Percentiles rank a stretch among this genome's conserved stretches.
phyloP scores from a whole-genome alignment of 106 monocot species.

The Triglochin maritima region DNA sequence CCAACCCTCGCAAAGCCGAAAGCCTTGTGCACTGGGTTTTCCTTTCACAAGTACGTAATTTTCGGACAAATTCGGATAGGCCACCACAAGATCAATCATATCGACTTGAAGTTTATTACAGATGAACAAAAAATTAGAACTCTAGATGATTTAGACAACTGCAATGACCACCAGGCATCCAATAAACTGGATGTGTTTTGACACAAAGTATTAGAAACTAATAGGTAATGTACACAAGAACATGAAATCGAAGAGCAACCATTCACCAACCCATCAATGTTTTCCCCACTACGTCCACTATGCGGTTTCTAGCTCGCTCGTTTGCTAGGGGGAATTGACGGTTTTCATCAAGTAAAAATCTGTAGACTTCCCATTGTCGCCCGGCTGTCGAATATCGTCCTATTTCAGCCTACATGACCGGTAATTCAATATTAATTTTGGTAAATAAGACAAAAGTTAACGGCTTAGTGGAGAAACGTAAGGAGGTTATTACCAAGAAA shows the following conservation, averaged over 20 bases:
- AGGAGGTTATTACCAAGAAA: constrained; percentile 55
- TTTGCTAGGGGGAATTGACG: constrained; percentile 43
- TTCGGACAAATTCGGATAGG: background rate
- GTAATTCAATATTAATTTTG: background rate
- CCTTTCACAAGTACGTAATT: background rate
- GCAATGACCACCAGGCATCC: too few species aligned
- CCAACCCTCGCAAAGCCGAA: too few species aligned
- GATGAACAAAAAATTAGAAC: background rate
- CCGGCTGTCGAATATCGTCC: constrained; percentile 47
- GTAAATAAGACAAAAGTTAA: background rate
- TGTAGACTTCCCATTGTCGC: constrained; percentile 87
- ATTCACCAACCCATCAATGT: constrained; percentile 70
- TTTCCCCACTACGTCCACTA: constrained; percentile 69
- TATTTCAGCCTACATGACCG: constrained; percentile 60
- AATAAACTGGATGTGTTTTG: too few species aligned
- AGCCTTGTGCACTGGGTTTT: too few species aligned
- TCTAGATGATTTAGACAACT: too few species aligned
- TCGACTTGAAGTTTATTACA: background rate
- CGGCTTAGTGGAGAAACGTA: too few species aligned
- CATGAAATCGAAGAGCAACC: background rate
- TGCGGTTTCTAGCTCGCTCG: constrained; percentile 28
- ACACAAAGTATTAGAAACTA: too few species aligned
- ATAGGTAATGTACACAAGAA: too few species aligned
- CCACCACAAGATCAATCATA: background rate
- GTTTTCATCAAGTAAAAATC: constrained; percentile 71